A percentile compares a stretch with the other conserved stretches of the same genome.
Conservation (phyloP, 2,329 filamentous ascomycete genomes). For the Hymenoscyphus linearis region DNA sequence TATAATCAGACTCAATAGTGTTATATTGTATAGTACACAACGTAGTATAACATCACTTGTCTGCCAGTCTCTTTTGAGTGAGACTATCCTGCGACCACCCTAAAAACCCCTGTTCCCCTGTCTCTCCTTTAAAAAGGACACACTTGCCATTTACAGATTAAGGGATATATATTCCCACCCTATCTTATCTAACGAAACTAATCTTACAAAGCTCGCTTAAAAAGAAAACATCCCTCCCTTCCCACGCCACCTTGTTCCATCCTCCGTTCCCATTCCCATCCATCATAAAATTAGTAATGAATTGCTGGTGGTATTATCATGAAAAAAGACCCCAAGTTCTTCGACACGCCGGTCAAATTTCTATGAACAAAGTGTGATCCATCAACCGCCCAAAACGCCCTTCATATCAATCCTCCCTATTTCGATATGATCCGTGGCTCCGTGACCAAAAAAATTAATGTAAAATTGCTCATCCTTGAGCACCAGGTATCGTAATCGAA, state of each 20-base stretch:
- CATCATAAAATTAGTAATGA: not conserved
- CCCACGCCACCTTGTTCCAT: too few relatives aligned
- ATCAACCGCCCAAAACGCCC: conserved; percentile 5
- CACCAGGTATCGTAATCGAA: conserved; percentile 36
- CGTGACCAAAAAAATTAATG: not conserved
- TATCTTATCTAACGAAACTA: not conserved
- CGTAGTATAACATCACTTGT: too few relatives aligned
- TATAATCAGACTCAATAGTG: too few relatives aligned
- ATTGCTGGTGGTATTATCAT: not conserved
- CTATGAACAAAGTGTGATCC: not conserved
- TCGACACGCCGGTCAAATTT: conserved; percentile 12
- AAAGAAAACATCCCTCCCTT: not conserved
- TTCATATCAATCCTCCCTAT: not conserved
- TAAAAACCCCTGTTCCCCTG: too few relatives aligned
- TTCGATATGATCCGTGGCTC: not conserved
- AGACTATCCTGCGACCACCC: too few relatives aligned
- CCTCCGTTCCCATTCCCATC: not conserved
- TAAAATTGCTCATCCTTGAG: conserved; percentile 19
- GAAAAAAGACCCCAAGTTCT: not conserved
- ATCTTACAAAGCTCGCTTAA: not conserved
- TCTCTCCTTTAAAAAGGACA: too few relatives aligned
- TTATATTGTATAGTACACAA: too few relatives aligned
- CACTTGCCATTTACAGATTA: too few relatives aligned
- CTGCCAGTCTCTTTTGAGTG: too few relatives aligned
- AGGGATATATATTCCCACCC: not conserved